phyloP scores from a whole-genome alignment of 306 rosid genomes.

The Medicago ruthenica region DNA sequence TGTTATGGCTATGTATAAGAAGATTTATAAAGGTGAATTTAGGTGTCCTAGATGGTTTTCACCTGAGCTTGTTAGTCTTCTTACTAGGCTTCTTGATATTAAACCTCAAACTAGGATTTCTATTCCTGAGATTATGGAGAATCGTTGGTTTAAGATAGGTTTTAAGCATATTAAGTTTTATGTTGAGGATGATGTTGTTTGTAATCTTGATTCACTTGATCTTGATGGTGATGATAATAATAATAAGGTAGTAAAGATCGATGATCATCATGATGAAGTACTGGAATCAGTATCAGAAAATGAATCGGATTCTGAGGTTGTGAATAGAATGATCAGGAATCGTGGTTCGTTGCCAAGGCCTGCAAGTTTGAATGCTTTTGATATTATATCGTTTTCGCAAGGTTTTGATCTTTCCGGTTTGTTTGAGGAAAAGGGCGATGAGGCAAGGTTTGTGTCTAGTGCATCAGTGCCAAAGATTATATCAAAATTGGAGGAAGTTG shows the following conservation, averaged over 20 bases:
- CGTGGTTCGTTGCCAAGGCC: conserved; percentile 49
- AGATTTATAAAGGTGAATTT: conserved; percentile 60
- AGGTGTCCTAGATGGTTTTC: conserved; percentile 68
- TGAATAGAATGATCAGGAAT: conserved; percentile 4
- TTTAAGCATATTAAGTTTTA: conserved; percentile 57
- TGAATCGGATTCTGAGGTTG: conserved; percentile 47
- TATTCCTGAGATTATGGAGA: conserved; percentile 57
- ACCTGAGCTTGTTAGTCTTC: conserved; percentile 38
- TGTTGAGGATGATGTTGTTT: conserved; percentile 57
- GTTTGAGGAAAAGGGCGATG: conserved; percentile 68
- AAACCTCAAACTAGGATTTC: conserved; percentile 57
- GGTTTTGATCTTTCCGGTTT: conserved; percentile 66
- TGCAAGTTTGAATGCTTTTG: conserved; percentile 70
- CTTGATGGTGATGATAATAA: conserved; percentile 12
- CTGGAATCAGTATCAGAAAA: not conserved
- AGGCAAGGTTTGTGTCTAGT: conserved; percentile 57
- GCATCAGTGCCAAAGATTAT: conserved; percentile 58
- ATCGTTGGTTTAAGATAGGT: conserved; percentile 56
- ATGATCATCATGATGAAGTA: conserved; percentile 16
- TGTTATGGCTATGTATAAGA: conserved; percentile 59
- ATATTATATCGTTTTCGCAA: conserved; percentile 65
- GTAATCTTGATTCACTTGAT: conserved; percentile 29
- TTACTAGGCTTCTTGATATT: conserved; percentile 51
- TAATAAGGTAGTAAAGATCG: not conserved
- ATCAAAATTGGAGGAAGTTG: conserved; percentile 65